Evolutionary conservation across 208 protist genomes (phyloP).

Genomic region (Leishmania tropica): DNA sequence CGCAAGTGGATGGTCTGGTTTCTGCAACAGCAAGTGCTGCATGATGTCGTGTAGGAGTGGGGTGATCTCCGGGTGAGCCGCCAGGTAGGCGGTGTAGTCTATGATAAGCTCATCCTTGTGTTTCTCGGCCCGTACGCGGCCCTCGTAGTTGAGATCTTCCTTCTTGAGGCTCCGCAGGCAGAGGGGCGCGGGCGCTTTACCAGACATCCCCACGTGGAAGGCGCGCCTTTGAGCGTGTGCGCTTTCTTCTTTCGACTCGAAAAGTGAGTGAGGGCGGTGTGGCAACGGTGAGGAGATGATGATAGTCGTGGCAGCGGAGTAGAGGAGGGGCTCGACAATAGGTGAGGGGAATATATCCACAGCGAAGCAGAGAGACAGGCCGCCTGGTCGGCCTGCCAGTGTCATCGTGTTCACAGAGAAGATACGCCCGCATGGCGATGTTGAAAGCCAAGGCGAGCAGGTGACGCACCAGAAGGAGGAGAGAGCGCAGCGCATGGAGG

Average conservation of each 20-base stretch:
- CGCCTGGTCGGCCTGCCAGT: neutral
- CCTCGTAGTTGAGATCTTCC: slow-evolving; percentile 79
- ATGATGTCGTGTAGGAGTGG: slow-evolving; percentile 69
- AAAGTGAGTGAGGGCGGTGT: neutral
- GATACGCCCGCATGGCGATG: neutral
- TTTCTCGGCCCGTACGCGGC: slow-evolving; percentile 64
- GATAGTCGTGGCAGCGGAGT: neutral
- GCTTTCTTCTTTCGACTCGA: neutral
- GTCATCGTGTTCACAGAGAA: neutral
- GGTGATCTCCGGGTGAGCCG: slow-evolving; percentile 63
- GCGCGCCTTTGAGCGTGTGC: neutral
- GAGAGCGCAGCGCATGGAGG: neutral
- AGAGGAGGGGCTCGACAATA: too few species aligned
- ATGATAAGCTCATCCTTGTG: slow-evolving; percentile 43
- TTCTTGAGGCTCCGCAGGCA: slow-evolving; percentile 15
- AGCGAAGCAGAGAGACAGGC: neutral
- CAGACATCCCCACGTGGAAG: slow-evolving; percentile 11
- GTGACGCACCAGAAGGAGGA: neutral
- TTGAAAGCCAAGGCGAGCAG: neutral
- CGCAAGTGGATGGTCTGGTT: slow-evolving; percentile 65
- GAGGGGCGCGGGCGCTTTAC: neutral
- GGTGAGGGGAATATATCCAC: neutral
- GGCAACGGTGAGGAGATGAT: neutral
- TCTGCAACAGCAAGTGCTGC: slow-evolving; percentile 61
- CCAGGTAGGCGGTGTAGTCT: slow-evolving; percentile 54